Base-by-base conservation (phyloP, 768 basidiomycete species). In the Tulasnella sp. region DNA sequence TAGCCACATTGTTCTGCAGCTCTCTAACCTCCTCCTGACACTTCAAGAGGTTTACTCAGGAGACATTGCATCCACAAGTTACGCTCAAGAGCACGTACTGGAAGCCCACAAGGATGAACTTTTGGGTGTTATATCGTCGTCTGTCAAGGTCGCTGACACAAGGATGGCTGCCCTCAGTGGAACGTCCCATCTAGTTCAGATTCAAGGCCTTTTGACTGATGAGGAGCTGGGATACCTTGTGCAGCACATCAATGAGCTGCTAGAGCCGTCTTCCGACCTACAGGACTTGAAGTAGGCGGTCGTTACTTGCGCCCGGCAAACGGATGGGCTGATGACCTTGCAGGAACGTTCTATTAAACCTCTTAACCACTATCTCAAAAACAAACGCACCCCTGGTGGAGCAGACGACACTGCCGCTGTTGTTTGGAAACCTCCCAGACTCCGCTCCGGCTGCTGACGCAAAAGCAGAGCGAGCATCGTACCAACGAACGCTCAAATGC, bases 221-320 rank as follows among this genome's bases (percentile, higher is more conserved):
- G 85, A 89, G 22, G 95, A 99, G 78, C 79, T 92, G 12, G 86
- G 88, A 3, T 94, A 90, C 77, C 81, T 94, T 44, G 90, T 96
- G 1, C 88, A 89, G 72, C 89, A 86, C 65, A 82, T 90, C 34
- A 88, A 90, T 76, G 89, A 92, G 65, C 80, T 92, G 9, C 80
- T 96, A 40, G 82, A 84, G 67, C 81, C 80, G 14, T 77, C 80
- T 6, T 82, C 84, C 47, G 85, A 86, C 17, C 83, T 83, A 26
- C 85, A 85, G 62, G 88, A 90, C 68, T 78, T 83, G 64, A 88
- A 86, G 81, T 82, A 73, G 40, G 88, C 85, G 5, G 22, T 22
- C 40, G 22, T 47, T 37, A 62, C 69, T 6, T 12, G 39, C 22
- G 35, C 37, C 17, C 32, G 8, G 44, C 44, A 7, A 1, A 2